These are phyloP conservation scores for Monosporascus sp. DNA, from an alignment of 2,329 filamentous ascomycete species.

Conservation along the genomic window DNA sequence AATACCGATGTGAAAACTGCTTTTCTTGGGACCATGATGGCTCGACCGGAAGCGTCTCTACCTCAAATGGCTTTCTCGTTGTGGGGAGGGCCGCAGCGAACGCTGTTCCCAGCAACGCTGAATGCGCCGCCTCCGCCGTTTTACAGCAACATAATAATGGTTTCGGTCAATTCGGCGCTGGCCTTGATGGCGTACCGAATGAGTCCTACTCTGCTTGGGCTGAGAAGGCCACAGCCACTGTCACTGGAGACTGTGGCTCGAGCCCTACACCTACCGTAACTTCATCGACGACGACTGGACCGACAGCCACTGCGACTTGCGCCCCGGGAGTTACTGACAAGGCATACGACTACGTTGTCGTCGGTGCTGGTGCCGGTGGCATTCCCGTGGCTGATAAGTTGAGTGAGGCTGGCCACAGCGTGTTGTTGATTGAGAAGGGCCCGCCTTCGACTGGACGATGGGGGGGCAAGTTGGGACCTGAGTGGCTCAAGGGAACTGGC, in stretches of 20 bases:
- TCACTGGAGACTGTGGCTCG: slow-evolving; percentile 28
- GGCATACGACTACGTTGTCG: slow-evolving; percentile 55
- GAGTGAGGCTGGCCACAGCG: slow-evolving; percentile 58
- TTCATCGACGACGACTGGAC: slow-evolving; percentile 16
- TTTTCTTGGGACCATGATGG: slow-evolving; percentile 50
- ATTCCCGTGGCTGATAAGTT: slow-evolving; percentile 57
- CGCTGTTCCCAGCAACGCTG: slow-evolving; percentile 34
- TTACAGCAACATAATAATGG: slow-evolving; percentile 48
- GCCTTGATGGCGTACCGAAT: slow-evolving; percentile 24
- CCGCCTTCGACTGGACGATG: slow-evolving; percentile 59
- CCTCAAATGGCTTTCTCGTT: slow-evolving; percentile 38
- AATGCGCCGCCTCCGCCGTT: slow-evolving; percentile 38
- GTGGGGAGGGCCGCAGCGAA: slow-evolving; percentile 52
- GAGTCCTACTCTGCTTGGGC: slow-evolving; percentile 38
- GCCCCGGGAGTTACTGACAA: slow-evolving; percentile 27
- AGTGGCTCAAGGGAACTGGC: slow-evolving; percentile 49
- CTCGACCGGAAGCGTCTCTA: slow-evolving; percentile 36
- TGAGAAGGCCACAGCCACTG: slow-evolving; percentile 36
- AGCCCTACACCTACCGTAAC: slow-evolving; percentile 11
- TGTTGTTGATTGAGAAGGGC: slow-evolving; percentile 58
- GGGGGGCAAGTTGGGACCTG: slow-evolving; percentile 55
- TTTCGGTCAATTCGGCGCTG: slow-evolving; percentile 48
- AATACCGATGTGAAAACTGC: slow-evolving; percentile 60
- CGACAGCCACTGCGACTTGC: slow-evolving; percentile 12
- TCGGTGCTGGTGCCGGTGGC: slow-evolving; percentile 56